Base-by-base conservation (phyloP, 306 rosid genomes). In the Pueraria montana region DNA sequence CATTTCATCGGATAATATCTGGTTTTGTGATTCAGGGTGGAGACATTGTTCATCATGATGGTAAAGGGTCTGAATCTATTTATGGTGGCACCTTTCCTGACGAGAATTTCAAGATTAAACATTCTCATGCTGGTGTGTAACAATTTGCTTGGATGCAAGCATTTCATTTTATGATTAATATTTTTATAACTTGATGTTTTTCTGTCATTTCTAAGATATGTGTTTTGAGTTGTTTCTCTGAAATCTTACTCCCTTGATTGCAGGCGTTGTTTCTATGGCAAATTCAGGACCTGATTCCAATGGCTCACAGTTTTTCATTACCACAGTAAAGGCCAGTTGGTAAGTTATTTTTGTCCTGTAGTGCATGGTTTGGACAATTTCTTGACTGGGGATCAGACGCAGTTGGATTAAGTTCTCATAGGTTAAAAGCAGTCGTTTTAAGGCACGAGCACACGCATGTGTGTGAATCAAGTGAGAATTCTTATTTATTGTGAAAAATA, bases 11-110 rank as follows among this genome's bases (percentile, higher is more conserved):
- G 79, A 94, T 94, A 67, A 78, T 94, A 80, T 91, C 98, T 76
- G 98, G 98, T 68, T 94, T 94, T 32, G 49, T 92, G 89, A 92
- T 94, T 91, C 95, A 94, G 87, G 98, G 98, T 21, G 97, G 98
- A 80, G 98, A 94, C 85, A 89, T 92, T 74, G 73, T 91, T 74
- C 73, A 80, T 52, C 89, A 85, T 42, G 90, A 92, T 76, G 98
- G 98, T 69, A 87, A 84, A 78, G 91, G 94, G 70, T 88, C 87
- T 73, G 92, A 91, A 82, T 92, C 98, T 62, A 89, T 94, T 63
- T 94, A 94, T 48, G 97, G 91, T 70, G 95, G 92, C 82, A 86
- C 91, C 72, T 94, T 94, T 64, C 84, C 97, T 10, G 94, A 94
- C 32, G 98, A 94, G 84, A 94, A 90, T 84, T 92, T 94, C 73